These are phyloP conservation scores for Trametes hirsuta DNA, from an alignment of 1,284 basidiomycete genomes.

Conservation along the genomic window DNA sequence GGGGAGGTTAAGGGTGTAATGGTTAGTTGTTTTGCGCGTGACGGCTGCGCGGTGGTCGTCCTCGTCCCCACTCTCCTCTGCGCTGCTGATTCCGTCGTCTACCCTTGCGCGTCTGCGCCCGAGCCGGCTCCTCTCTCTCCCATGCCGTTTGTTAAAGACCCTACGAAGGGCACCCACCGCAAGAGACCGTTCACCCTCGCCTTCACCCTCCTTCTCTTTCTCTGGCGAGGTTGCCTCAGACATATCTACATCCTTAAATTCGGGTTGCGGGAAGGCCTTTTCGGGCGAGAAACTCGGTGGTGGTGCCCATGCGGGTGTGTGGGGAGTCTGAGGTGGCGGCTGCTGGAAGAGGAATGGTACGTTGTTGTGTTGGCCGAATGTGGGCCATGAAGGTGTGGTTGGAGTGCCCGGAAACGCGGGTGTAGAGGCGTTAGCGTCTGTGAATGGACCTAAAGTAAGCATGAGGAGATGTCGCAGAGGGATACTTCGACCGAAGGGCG, in stretches of 20 bases:
- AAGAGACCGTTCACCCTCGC: constrained; percentile 43
- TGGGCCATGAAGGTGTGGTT: constrained; percentile 55
- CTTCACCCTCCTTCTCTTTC: constrained; percentile 41
- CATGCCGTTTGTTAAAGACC: constrained; percentile 65
- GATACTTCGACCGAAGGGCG: not conserved
- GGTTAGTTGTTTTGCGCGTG: constrained; percentile 67
- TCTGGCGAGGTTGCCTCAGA: constrained; percentile 45
- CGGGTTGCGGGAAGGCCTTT: constrained; percentile 63
- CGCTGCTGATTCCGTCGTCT: constrained; percentile 42
- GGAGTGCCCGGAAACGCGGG: constrained; percentile 47
- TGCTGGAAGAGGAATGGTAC: constrained; percentile 74
- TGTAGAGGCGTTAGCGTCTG: constrained; percentile 50
- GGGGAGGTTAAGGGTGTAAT: constrained; percentile 80
- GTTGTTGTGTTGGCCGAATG: constrained; percentile 65
- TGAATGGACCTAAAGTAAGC: constrained; percentile 52
- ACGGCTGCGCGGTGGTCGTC: constrained; percentile 35
- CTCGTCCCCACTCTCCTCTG: constrained; percentile 37
- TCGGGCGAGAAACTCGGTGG: constrained; percentile 58
- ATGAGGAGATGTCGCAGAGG: not conserved
- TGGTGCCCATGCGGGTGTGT: constrained; percentile 63
- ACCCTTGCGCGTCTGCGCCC: constrained; percentile 30
- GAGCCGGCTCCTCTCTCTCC: constrained; percentile 38
- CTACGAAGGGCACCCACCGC: constrained; percentile 73
- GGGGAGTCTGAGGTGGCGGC: constrained; percentile 49
- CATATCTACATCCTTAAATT: constrained; percentile 74